Evolutionary conservation across 257 asterid species (phyloP), one percentile per base, ranked within the genome.

Genomic region (Verbascum thapsus): DNA sequence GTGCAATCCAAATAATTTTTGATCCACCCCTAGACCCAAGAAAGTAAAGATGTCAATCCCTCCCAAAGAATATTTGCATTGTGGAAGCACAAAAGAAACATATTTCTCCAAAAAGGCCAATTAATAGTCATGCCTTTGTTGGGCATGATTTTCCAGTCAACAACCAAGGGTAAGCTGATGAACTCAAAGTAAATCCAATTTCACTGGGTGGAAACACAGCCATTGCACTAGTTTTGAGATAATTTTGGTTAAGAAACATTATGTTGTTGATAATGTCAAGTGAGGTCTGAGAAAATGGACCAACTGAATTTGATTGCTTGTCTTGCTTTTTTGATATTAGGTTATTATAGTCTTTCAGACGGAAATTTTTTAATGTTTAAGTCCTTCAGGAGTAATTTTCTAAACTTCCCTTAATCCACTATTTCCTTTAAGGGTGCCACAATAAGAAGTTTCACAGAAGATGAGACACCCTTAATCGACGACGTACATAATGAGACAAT

Each of bases 1-100:
- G 96, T 64, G 99, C 97, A 62, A 92, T 92, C 99, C 99, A 92
- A 72, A 92, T 85, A 66, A 92, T 68, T 71, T 80, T 89, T 18
- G 97, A 82, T 82, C 99, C 99, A 60, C 80, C 83, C 95, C 99
- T 92, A 71, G 57, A 72, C 58, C 22, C 26, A 38, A 50, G 3
- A 17, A 63, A 18, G 26, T 15, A 19, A 52, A 52, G 0, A 19
- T 72, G 60, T 53, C 60, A 62, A 11, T 48, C 17, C 49, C 17
- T 47, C 11, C 11, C 4, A 41, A 26, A 6, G 3, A 44, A 34
- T 17, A n/a, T 53, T 53, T 10, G 60, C 3, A 52, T 6, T 11
- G 30, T 15, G 10, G 58, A 52, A 52, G 39, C 12, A 26, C 10
- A 11, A 63, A 63, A 19, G 38, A 30, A 61, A 3, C 19, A 61